These are phyloP conservation scores for Dimargaris verticillata DNA, from an alignment of 192 early-diverging fungal genomes.

Conservation along the genomic window DNA sequence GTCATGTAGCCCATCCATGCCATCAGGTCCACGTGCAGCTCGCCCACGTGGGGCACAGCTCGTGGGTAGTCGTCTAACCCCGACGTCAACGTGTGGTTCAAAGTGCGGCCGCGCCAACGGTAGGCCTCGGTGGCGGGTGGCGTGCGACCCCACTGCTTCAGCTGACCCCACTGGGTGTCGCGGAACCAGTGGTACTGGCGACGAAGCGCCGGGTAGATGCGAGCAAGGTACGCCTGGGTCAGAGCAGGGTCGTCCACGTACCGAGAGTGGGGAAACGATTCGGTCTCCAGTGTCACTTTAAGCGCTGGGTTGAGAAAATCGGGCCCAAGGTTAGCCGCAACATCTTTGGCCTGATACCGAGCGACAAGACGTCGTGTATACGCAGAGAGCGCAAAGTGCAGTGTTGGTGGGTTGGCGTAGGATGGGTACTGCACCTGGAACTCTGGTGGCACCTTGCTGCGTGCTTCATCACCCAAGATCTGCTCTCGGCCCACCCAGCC, in stretches of 20 bases:
- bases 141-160: slow-evolving; percentile 25
- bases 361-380: slow-evolving; percentile 41
- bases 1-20: slow-evolving; percentile 59
- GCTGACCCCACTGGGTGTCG: slow-evolving; percentile 54
- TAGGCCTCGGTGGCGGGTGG: slow-evolving; percentile 45
- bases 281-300: background rate
- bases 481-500: slow-evolving; percentile 94
- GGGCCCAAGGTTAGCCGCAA: slow-evolving; percentile 8
- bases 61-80: slow-evolving; percentile 93
- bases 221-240: slow-evolving; percentile 24
- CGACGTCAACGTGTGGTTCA: slow-evolving; percentile 70
- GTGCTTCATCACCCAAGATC: slow-evolving; percentile 82
- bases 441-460: slow-evolving; percentile 74
- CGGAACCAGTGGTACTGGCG: slow-evolving; percentile 67
- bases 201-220: slow-evolving; percentile 44
- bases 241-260: slow-evolving; percentile 14
- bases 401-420: slow-evolving; percentile 84
- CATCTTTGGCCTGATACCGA: slow-evolving; percentile 11
- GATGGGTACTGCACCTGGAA: slow-evolving; percentile 87
- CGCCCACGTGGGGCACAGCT: slow-evolving; percentile 49
- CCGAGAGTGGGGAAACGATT: background rate
- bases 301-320: slow-evolving; percentile 1
- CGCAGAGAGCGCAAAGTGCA: slow-evolving; percentile 49
- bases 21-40: slow-evolving; percentile 63
- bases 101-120: slow-evolving; percentile 78